Evolutionary conservation across 2,329 filamentous ascomycete species (phyloP).

Genomic region (Penicillium thymicola): DNA sequence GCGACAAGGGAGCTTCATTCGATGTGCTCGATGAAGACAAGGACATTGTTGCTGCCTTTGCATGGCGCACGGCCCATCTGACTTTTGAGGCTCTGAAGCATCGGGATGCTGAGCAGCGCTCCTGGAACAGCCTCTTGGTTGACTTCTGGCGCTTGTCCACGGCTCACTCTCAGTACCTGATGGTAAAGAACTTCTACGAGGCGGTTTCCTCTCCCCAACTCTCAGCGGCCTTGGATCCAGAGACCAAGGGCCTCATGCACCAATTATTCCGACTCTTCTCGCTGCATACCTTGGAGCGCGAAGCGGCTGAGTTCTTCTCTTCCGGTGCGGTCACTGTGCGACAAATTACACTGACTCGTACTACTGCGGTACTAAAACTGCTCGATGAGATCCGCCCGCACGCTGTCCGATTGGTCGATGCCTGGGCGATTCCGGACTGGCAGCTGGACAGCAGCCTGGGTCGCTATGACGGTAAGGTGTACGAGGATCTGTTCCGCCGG

Average conservation of each 20-base stretch:
- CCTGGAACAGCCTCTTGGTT: conserved; percentile 74
- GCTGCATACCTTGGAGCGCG: conserved; percentile 64
- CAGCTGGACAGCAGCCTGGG: conserved; percentile 70
- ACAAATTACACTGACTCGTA: conserved; percentile 68
- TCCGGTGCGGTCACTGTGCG: conserved; percentile 66
- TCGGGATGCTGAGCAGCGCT: conserved; percentile 69
- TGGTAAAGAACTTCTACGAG: conserved; percentile 77
- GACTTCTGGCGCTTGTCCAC: conserved; percentile 75
- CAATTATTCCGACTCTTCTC: conserved; percentile 66
- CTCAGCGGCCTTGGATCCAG: conserved; percentile 53
- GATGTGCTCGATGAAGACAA: conserved; percentile 68
- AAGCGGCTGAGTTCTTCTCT: conserved; percentile 70
- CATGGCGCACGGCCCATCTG: conserved; percentile 70
- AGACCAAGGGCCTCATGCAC: conserved; percentile 59
- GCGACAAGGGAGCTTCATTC: conserved; percentile 69
- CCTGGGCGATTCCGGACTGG: conserved; percentile 76
- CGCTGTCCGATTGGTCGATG: conserved; percentile 67
- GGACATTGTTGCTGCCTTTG: conserved; percentile 70
- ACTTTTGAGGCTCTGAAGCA: conserved; percentile 74
- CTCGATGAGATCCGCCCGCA: conserved; percentile 71
- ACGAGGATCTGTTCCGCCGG: conserved; percentile 71
- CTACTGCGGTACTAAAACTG: conserved; percentile 65
- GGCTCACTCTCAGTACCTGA: conserved; percentile 71
- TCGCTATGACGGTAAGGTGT: conserved; percentile 69
- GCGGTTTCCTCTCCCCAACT: conserved; percentile 57